phyloP scores from a whole-genome alignment of 83 land plant genomes.

The Thuja plicata region DNA sequence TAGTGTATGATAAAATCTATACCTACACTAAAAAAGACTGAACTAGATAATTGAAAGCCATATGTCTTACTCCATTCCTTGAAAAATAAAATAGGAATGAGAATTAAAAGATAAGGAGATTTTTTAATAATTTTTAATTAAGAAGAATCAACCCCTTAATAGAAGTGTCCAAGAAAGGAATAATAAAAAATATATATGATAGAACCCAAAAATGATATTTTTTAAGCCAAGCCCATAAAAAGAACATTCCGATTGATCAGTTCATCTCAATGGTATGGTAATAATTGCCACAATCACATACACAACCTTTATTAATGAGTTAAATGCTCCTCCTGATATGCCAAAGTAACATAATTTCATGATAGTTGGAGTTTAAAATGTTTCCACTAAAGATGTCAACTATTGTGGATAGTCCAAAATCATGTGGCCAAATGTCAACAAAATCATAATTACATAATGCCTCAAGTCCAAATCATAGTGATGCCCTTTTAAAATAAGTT shows the following conservation, averaged over 20 bases:
- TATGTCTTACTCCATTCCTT: too few species aligned
- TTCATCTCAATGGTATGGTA: neutral
- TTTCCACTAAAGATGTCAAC: neutral
- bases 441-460: neutral
- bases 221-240: too few species aligned
- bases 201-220: too few species aligned
- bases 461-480: neutral
- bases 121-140: too few species aligned
- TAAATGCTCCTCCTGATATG: neutral
- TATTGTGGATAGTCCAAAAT: neutral
- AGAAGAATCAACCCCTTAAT: too few species aligned
- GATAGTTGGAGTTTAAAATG: neutral
- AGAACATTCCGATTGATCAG: neutral
- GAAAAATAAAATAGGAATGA: too few species aligned
- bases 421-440: neutral
- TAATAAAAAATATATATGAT: too few species aligned
- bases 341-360: neutral
- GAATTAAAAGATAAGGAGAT: too few species aligned
- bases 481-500: neutral
- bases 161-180: too few species aligned
- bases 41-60: too few species aligned
- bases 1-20: too few species aligned
- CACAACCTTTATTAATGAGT: neutral
- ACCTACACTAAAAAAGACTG: too few species aligned
- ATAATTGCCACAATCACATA: neutral